These are phyloP conservation scores for Amylocarpus encephaloides DNA, from an alignment of 2,329 filamentous ascomycete genomes.

Conservation along the genomic window DNA sequence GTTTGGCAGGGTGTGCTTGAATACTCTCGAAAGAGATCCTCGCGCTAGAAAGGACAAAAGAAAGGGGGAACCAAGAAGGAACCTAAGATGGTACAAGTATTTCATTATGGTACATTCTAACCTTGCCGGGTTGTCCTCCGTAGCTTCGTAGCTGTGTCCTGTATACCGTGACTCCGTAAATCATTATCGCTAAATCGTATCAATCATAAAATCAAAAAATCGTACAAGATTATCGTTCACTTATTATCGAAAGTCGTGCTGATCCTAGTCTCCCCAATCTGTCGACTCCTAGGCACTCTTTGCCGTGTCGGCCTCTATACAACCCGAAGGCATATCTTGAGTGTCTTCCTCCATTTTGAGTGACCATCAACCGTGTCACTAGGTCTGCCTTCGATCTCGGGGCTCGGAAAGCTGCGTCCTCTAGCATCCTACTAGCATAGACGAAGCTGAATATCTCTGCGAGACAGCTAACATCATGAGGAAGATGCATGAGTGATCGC, in stretches of 20 bases:
- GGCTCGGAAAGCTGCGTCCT: conserved; percentile 67
- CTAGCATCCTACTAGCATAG: conserved; percentile 62
- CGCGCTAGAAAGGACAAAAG: neutral
- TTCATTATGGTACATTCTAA: conserved; percentile 6
- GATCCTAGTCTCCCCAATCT: conserved; percentile 20
- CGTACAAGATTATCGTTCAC: neutral
- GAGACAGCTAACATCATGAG: conserved; percentile 65
- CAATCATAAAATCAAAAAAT: conserved; percentile 1
- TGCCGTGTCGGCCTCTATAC: conserved; percentile 22
- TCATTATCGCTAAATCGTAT: conserved; percentile 7
- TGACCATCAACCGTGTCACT: conserved; percentile 51
- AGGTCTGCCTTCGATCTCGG: conserved; percentile 63
- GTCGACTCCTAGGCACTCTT: conserved; percentile 28
- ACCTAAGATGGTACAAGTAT: neutral
- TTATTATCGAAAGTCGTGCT: conserved; percentile 1
- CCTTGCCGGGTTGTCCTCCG: neutral
- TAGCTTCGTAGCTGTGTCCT: conserved; percentile 2
- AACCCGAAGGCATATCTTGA: conserved; percentile 27
- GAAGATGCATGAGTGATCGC: conserved; percentile 57
- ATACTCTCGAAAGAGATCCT: neutral
- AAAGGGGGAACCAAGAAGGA: neutral
- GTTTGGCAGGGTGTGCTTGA: conserved; percentile 54
- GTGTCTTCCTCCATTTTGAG: conserved; percentile 13
- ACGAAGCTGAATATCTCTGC: conserved; percentile 75
- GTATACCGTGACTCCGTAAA: conserved; percentile 6